Percentiles rank a stretch among this genome's conserved stretches.
Evolutionary conservation across 2,329 filamentous ascomycete genomes (phyloP).

Genomic region (Berkeleyomyces basicola): DNA sequence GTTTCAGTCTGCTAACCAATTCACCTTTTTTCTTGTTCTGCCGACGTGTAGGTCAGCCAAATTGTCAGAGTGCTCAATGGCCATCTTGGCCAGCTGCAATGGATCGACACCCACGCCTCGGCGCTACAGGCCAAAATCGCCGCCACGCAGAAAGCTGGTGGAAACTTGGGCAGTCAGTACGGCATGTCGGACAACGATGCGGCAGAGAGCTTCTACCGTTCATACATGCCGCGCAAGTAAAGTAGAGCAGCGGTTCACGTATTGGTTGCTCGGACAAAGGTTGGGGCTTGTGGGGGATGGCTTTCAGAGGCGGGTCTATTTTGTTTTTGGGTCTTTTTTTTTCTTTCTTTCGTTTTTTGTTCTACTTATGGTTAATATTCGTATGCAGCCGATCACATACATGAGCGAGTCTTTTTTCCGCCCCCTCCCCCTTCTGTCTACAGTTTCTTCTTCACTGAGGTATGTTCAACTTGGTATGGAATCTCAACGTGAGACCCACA

Average conservation of each 20-base stretch:
- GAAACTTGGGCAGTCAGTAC: constrained; percentile 40
- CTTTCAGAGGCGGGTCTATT: background rate
- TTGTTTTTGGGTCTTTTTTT: background rate
- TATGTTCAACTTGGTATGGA: background rate
- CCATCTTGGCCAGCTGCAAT: constrained; percentile 80
- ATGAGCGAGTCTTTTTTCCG: background rate
- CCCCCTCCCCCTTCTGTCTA: background rate
- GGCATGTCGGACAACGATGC: constrained; percentile 50
- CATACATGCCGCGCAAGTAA: constrained; percentile 61
- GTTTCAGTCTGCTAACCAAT: background rate
- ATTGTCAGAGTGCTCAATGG: constrained; percentile 91
- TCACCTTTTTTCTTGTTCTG: constrained; percentile 1
- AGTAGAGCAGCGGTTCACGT: background rate
- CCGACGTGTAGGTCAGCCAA: constrained; percentile 54
- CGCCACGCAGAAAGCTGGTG: constrained; percentile 64
- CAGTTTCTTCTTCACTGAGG: background rate
- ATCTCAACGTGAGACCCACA: background rate
- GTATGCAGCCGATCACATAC: background rate
- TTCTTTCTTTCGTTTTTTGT: constrained; percentile 2
- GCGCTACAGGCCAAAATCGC: constrained; percentile 68
- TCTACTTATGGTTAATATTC: background rate
- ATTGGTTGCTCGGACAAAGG: background rate
- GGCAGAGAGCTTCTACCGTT: constrained; percentile 80
- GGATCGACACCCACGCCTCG: constrained; percentile 75
- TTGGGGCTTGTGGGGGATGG: background rate